Evolutionary conservation across 2,329 filamentous ascomycete species (phyloP), one percentile per base, ranked within the genome.

Genomic region (Clarireedia paspali): DNA sequence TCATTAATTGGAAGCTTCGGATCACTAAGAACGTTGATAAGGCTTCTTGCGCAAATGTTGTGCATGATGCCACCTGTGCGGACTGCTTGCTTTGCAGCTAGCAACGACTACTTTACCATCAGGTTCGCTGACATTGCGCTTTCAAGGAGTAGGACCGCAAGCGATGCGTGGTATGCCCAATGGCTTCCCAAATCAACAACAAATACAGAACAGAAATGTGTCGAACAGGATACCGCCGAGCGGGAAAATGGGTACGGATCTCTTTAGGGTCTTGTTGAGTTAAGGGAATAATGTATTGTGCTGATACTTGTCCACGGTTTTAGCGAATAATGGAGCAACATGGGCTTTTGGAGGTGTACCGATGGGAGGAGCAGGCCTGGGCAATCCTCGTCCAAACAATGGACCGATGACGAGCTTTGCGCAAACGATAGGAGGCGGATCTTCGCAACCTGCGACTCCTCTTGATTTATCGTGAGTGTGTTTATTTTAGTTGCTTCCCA

Each of bases 331-430:
- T 57, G 65, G 64, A 47, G 57, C 64, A 57, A 80, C 80, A 59
- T 86, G 83, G 83, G 79, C 79, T 12, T 85, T 85, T 71, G 79
- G 81, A 59, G 78, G 77, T 56, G 75, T 83, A 65, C 81, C 82
- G 26, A 84, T 86, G 78, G 77, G 80, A 57, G 73, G 73, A 64
- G 76, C 75, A 65, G 74, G 74, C 45, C 73, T 83, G 56, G 79
- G 76, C 65, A 81, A 75, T 61, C 73, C 76, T 50, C 77, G 60
- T 70, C 74, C 54, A 75, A 80, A 66, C 77, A 82, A 72, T 71
- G 82, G 65, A 76, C 77, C 60, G 75, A 81, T 64, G 83, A 79
- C 69, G 73, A 86, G 82, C 70, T 86, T 86, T 71, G 82, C 83
- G 49, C 83, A 86, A 68, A 85, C 81, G 67, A 73, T 86, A 65